Conservation (phyloP, 129 eudicot species). For the Apium graveolens region DNA sequence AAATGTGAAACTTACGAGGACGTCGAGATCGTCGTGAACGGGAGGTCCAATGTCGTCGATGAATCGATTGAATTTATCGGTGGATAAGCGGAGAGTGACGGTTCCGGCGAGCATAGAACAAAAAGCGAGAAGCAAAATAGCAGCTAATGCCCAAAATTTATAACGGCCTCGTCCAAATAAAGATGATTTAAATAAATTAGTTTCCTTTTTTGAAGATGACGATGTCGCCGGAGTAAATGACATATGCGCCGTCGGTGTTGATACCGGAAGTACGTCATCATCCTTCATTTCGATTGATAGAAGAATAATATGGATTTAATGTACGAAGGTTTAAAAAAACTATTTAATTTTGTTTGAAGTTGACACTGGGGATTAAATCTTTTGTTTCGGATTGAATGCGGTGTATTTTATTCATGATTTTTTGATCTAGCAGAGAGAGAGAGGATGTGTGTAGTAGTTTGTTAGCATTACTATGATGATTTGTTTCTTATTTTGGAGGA, state of each 20-base stretch:
- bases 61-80: conserved; percentile 58
- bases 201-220: conserved; percentile 35
- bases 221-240: conserved; percentile 29
- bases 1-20: conserved; percentile 39
- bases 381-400: neutral
- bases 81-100: conserved; percentile 82
- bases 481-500: too few species aligned
- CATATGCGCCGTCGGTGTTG: conserved; percentile 43
- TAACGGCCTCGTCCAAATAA: conserved; percentile 64
- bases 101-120: conserved; percentile 93
- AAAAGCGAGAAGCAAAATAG: conserved; percentile 69
- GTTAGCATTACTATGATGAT: neutral
- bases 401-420: too few species aligned
- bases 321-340: neutral
- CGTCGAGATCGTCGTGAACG: conserved; percentile 67
- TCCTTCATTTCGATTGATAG: conserved; percentile 41
- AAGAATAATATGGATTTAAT: neutral
- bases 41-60: conserved; percentile 47
- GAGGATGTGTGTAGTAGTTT: neutral
- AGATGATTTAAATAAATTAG: conserved; percentile 27
- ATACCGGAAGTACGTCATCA: conserved; percentile 69
- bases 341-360: neutral
- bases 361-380: neutral
- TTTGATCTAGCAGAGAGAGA: too few species aligned
- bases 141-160: conserved; percentile 80